phyloP scores from a whole-genome alignment of 345 rosid species.

The Litchi chinensis region DNA sequence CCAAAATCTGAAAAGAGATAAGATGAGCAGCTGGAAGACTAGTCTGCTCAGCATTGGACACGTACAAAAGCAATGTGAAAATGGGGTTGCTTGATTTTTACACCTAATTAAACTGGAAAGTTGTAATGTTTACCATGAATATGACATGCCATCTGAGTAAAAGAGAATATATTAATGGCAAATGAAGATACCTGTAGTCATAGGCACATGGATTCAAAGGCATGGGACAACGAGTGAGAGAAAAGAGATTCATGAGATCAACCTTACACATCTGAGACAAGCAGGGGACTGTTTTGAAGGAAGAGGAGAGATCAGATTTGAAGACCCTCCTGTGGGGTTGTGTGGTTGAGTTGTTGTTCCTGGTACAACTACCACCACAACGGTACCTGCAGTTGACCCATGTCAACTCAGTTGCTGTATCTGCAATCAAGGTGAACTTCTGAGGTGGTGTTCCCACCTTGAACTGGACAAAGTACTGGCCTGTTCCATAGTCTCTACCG shows the following conservation, averaged over 20 bases:
- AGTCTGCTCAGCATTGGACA: neutral
- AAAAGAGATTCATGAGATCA: slow-evolving; percentile 54
- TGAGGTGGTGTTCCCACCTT: slow-evolving; percentile 63
- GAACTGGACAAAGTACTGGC: slow-evolving; percentile 50
- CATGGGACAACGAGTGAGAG: slow-evolving; percentile 50
- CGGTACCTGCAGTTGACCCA: slow-evolving; percentile 54
- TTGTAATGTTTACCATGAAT: neutral
- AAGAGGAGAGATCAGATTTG: slow-evolving; percentile 42
- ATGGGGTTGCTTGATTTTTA: neutral
- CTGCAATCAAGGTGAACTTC: slow-evolving; percentile 54
- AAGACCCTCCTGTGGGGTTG: slow-evolving; percentile 34
- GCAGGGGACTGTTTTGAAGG: slow-evolving; percentile 53
- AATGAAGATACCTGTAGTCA: slow-evolving; percentile 49
- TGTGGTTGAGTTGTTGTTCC: slow-evolving; percentile 7
- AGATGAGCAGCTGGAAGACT: too few relatives aligned
- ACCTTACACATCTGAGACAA: slow-evolving; percentile 50
- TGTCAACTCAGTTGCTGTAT: slow-evolving; percentile 58
- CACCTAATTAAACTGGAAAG: neutral
- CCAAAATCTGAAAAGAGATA: too few relatives aligned
- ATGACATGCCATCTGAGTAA: neutral
- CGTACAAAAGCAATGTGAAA: too few relatives aligned
- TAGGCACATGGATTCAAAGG: slow-evolving; percentile 58
- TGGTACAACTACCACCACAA: slow-evolving; percentile 14
- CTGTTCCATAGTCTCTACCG: slow-evolving; percentile 48
- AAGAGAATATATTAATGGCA: neutral